Percentiles rank a stretch among this genome's conserved stretches.
phyloP scores from a whole-genome alignment of 495 filamentous ascomycete genomes.

The Lichenothelia convexa region DNA sequence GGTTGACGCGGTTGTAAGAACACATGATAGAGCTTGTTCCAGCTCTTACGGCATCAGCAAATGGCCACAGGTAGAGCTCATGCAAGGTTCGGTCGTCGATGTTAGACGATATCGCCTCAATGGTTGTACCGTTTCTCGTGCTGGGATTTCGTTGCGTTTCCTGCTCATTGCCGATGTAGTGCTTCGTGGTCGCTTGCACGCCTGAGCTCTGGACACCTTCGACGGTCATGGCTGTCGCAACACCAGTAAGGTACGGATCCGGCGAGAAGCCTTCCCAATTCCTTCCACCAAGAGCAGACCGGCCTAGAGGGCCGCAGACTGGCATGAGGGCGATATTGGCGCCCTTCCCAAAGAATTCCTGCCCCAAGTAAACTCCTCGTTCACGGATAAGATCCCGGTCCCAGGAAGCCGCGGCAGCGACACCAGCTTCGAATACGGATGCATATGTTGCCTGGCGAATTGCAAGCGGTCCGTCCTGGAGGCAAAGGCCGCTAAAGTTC shows the following conservation, averaged over 20 bases:
- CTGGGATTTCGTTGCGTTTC: conserved; percentile 15
- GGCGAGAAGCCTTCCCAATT: conserved; percentile 17
- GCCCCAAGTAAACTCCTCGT: conserved; percentile 9
- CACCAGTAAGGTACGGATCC: conserved; percentile 27
- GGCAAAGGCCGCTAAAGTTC: conserved; percentile 28
- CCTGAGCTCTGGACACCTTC: conserved; percentile 36
- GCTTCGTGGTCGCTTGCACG: conserved; percentile 41
- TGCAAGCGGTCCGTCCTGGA: conserved; percentile 31
- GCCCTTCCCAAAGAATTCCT: conserved; percentile 13
- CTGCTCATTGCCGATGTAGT: conserved; percentile 27
- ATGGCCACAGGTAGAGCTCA: conserved; percentile 22
- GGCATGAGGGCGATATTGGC: conserved; percentile 12
- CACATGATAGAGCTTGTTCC: conserved; percentile 18
- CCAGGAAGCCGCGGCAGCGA: conserved; percentile 13
- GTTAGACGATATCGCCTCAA: conserved; percentile 17
- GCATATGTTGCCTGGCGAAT: conserved; percentile 17
- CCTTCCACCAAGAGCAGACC: conserved; percentile 8
- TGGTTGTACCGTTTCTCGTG: conserved; percentile 13
- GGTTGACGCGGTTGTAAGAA: conserved; percentile 23
- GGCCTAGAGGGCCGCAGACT: conserved; percentile 10
- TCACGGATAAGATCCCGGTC: conserved; percentile 10
- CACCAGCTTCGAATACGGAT: conserved; percentile 10
- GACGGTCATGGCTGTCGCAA: conserved; percentile 35
- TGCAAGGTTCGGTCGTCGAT: conserved; percentile 22
- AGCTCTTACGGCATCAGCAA: conserved; percentile 16